A percentile compares a stretch with the other conserved stretches of the same genome.
These are phyloP conservation scores for Dunaliella primolecta DNA, from an alignment of 139 green algal genomes.

Conservation along the genomic window DNA sequence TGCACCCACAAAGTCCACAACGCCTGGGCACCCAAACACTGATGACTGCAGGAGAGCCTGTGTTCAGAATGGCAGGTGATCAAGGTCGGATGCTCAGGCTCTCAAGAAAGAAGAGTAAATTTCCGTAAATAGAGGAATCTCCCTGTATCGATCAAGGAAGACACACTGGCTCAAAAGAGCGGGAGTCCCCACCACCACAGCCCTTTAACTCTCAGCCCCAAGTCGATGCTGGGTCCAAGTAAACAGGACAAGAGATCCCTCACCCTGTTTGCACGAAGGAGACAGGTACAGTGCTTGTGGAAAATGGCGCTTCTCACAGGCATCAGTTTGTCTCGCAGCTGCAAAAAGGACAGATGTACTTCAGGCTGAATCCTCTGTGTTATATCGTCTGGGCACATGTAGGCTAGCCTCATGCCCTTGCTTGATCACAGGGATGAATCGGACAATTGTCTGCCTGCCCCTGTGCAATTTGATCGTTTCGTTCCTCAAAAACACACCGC, in stretches of 20 bases:
- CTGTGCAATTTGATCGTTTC: background rate
- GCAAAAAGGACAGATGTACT: background rate
- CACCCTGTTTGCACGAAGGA: background rate
- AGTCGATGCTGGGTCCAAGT: too few relatives aligned
- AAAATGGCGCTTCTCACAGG: background rate
- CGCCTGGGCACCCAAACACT: background rate
- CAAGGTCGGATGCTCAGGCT: background rate
- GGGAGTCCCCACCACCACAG: too few relatives aligned
- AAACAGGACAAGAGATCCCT: too few relatives aligned
- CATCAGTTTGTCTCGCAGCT: background rate
- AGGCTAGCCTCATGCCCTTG: background rate
- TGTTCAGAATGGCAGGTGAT: background rate
- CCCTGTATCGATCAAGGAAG: background rate
- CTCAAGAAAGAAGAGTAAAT: background rate
- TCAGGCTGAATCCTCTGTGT: background rate
- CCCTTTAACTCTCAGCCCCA: too few relatives aligned
- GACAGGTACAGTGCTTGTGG: background rate
- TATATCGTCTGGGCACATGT: background rate
- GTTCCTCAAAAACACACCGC: background rate
- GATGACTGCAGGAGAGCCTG: background rate
- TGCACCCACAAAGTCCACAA: background rate
- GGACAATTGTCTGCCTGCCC: background rate
- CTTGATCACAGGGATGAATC: background rate
- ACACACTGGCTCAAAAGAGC: too few relatives aligned
- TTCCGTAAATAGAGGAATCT: background rate